These are phyloP conservation scores for Rhodotorula graminis DNA, from an alignment of 768 basidiomycete species.

Conservation along the genomic window DNA sequence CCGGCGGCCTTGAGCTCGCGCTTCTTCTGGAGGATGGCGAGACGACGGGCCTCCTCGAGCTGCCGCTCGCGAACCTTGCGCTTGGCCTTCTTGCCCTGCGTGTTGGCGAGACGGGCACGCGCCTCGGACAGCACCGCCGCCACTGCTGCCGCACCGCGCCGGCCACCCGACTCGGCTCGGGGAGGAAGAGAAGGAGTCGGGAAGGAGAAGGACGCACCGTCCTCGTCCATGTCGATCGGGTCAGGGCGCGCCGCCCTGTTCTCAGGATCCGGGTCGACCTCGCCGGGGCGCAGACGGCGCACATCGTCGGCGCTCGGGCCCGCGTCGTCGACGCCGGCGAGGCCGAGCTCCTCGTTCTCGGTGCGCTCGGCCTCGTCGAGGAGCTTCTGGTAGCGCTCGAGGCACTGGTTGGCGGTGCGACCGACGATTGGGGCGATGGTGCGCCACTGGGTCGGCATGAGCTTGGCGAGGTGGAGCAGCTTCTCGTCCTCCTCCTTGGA, in stretches of 20 bases:
- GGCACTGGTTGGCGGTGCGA: constrained; percentile 91
- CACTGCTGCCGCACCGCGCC: too few relatives aligned
- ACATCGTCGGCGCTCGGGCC: constrained; percentile 91
- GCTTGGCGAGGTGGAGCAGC: constrained; percentile 89
- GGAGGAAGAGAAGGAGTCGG: too few relatives aligned
- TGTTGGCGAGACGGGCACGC: constrained; percentile 93
- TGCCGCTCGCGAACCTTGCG: constrained; percentile 96
- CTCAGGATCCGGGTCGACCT: constrained; percentile 98
- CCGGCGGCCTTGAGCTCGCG: constrained; percentile 96
- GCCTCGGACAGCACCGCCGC: constrained; percentile 99
- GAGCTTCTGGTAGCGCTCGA: constrained; percentile 96
- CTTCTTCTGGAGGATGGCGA: constrained; percentile 96
- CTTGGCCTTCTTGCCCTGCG: constrained; percentile 99
- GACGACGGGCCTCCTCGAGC: constrained; percentile 85
- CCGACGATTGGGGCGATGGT: constrained; percentile 98
- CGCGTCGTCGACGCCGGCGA: constrained; percentile 73
- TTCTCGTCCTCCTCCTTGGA: constrained; percentile 99
- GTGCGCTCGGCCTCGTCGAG: constrained; percentile 95
- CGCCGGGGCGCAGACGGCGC: constrained; percentile 80
- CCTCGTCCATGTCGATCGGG: constrained; percentile 99
- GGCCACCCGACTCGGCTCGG: too few relatives aligned
- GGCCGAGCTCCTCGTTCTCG: constrained; percentile 88
- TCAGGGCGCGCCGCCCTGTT: constrained; percentile 97
- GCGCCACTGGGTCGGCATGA: constrained; percentile 99
- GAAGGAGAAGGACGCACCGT: constrained; percentile 56